phyloP scores from a whole-genome alignment of 108 stramenopile genomes.

The Fistulifera pelliculosa region DNA sequence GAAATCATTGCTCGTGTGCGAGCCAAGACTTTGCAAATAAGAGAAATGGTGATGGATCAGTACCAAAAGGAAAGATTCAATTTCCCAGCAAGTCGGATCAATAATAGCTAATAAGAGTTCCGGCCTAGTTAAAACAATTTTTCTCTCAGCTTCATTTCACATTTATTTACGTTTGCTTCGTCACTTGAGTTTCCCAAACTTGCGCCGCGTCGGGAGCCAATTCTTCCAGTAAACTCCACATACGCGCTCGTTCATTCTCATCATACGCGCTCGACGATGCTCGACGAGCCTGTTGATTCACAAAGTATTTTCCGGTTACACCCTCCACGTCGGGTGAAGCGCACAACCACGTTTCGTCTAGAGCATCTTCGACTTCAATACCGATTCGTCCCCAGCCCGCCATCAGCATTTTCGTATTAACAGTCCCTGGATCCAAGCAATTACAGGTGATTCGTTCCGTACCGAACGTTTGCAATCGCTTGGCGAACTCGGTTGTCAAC shows the following conservation, averaged over 20 bases:
- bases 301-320: conserved; percentile 23
- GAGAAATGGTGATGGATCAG: conserved; percentile 21
- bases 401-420: conserved; percentile 90
- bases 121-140: no score
- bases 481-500: conserved; percentile 54
- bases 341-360: conserved; percentile 28
- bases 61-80: conserved; percentile 5
- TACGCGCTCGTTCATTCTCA: conserved; percentile 14
- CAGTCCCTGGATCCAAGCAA: conserved; percentile 84
- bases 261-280: conserved; percentile 23
- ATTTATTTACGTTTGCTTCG: background rate
- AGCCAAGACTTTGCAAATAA: conserved; percentile 46
- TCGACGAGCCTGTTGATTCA: conserved; percentile 6
- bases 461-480: conserved; percentile 29
- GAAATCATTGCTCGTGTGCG: conserved; percentile 55
- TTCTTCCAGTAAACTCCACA: conserved; percentile 22
- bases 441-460: conserved; percentile 29
- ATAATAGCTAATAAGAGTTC: no score
- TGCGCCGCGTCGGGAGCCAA: conserved; percentile 22
- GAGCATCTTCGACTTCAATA: conserved; percentile 30
- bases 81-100: background rate
- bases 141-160: no score
- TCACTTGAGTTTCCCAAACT: conserved; percentile 14
- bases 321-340: conserved; percentile 16
- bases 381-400: conserved; percentile 91